Evolutionary conservation across 2,329 filamentous ascomycete species (phyloP).

Genomic region (Fusarium sacchari): DNA sequence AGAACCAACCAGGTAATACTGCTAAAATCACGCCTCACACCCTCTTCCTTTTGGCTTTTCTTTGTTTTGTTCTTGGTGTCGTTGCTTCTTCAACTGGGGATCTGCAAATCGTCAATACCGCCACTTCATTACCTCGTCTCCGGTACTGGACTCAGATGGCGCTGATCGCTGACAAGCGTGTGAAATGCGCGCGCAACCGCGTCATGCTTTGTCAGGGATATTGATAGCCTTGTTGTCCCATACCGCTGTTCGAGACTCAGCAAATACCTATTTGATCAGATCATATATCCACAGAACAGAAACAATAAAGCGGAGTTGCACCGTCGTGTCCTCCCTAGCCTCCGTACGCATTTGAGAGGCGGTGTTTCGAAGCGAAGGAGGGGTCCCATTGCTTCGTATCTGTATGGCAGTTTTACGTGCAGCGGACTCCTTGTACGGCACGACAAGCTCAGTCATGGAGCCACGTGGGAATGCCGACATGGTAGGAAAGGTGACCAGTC

Average conservation of each 20-base stretch:
- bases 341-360: neutral
- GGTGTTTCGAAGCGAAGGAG: slow-evolving; percentile 12
- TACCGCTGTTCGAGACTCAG: neutral
- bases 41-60: neutral
- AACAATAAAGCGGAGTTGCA: neutral
- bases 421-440: slow-evolving; percentile 25
- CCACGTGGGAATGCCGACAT: slow-evolving; percentile 42
- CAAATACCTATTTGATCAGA: slow-evolving; percentile 5
- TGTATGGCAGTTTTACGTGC: slow-evolving; percentile 35
- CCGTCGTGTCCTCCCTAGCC: neutral
- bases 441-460: slow-evolving; percentile 32
- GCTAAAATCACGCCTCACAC: slow-evolving; percentile 31
- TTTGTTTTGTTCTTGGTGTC: neutral
- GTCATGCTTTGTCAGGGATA: neutral
- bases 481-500: slow-evolving; percentile 39
- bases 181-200: neutral
- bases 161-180: slow-evolving; percentile 4
- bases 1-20: slow-evolving; percentile 5
- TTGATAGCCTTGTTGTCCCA: neutral
- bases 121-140: neutral
- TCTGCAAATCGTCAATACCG: slow-evolving; percentile 10
- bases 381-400: neutral
- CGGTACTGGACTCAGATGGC: neutral
- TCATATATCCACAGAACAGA: slow-evolving; percentile 9
- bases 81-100: neutral